Conservation (phyloP, 2,329 filamentous ascomycete species). For the Arthrocladium fulminans region DNA sequence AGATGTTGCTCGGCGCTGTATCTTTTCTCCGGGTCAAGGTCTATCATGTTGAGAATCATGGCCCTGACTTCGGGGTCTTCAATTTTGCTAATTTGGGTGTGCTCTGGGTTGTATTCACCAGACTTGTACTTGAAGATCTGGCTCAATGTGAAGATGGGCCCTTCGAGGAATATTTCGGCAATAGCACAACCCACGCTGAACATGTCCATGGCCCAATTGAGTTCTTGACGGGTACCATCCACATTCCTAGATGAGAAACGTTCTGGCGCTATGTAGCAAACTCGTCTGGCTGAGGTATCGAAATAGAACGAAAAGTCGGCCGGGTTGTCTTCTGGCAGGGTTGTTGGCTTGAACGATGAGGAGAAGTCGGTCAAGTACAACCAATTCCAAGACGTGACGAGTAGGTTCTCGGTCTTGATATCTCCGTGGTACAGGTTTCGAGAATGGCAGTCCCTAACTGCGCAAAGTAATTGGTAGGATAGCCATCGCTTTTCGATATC, state of each 20-base stretch:
- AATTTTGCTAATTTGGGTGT: conserved; percentile 73
- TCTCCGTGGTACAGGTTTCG: conserved; percentile 90
- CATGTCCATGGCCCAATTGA: conserved; percentile 95
- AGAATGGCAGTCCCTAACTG: conserved; percentile 81
- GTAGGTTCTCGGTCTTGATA: conserved; percentile 94
- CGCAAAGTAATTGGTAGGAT: conserved; percentile 88
- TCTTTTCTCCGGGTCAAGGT: conserved; percentile 80
- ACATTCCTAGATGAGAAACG: conserved; percentile 69
- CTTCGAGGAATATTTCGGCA: conserved; percentile 88
- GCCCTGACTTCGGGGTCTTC: conserved; percentile 79
- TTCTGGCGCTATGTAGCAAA: conserved; percentile 92
- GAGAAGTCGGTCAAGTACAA: conserved; percentile 97
- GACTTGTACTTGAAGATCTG: conserved; percentile 91
- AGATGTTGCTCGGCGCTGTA: conserved; percentile 92
- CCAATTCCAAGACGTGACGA: conserved; percentile 99
- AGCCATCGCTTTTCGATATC: conserved; percentile 99
- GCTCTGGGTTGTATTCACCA: conserved; percentile 81
- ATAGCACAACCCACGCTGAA: conserved; percentile 97
- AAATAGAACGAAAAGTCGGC: conserved; percentile 98
- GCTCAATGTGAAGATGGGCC: conserved; percentile 93
- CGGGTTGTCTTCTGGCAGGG: conserved; percentile 90
- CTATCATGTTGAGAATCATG: conserved; percentile 92
- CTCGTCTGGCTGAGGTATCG: conserved; percentile 80
- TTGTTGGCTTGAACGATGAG: conserved; percentile 86
- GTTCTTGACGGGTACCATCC: conserved; percentile 52